Base-by-base conservation (phyloP, 2,329 filamentous ascomycete genomes). In the Penicillium frequentans region DNA sequence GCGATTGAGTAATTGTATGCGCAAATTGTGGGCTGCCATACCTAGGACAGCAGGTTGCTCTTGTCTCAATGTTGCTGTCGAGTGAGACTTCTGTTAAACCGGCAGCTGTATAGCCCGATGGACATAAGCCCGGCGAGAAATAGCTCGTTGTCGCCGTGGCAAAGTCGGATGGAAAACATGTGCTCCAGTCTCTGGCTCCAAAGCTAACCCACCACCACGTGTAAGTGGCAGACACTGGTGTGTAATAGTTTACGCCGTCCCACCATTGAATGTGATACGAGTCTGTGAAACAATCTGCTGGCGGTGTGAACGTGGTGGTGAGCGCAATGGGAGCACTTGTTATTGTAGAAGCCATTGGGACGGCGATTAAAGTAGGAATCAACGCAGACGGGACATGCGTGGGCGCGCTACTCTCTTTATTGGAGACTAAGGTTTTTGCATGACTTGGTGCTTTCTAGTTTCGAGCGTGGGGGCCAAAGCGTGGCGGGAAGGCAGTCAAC, bases 41-140 rank as follows among this genome's bases (percentile, higher is more conserved):
- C 53, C 53, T 55, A 37, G 53, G 53, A 50, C 47, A 55, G 13
- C 53, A 55, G 4, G 53, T 55, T 19, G 53, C 47, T 24, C 35
- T 39, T 16, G 53, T 55, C 47, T 55, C 47, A 10, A 49, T 21
- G n/a, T 23, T 33, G 14, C 23, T 33, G 1, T 29, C 47, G 6
- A 31, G 26, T n/a, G 33, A 47, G 13, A 52, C 10, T 23, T 39
- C 35, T 23, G 54, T 44, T 27, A 47, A 13, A 45, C 43, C 54
- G n/a, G 49, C 54, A 45, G 49, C 35, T 10, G 54, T 33, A 35
- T 56, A 56, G 2, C 49, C 49, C 13, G 39, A 43, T 7, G 54
- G 54, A 19, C 54, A 52, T 10, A 56, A 16, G 16, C 54, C 49
- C 1, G 54, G 49, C 10, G 54, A 56, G 16, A 47, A 56, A 39